Evolutionary conservation across 176 grass and related monocot species (phyloP).

Genomic region (Ananas comosus): DNA sequence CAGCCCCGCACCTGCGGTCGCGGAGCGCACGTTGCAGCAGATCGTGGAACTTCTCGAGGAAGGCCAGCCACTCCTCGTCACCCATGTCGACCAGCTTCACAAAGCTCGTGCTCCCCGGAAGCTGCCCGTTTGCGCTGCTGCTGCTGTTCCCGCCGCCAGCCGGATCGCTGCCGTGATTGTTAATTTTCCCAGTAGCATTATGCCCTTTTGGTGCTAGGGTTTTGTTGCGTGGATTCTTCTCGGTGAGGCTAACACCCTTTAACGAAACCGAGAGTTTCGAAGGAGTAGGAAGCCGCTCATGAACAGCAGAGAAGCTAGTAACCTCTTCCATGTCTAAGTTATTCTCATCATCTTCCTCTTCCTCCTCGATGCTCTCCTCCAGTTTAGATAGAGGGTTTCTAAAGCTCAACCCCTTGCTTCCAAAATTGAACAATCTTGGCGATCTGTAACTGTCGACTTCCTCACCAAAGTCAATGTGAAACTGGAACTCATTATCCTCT

Average conservation of each 20-base stretch:
- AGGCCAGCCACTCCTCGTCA: conserved; percentile 40
- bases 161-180: conserved; percentile 21
- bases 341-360: conserved; percentile 27
- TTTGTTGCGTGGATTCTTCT: background rate
- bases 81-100: conserved; percentile 54
- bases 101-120: conserved; percentile 47
- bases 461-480: conserved; percentile 43
- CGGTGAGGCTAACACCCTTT: conserved; percentile 4
- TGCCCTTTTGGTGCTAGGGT: background rate
- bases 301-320: conserved; percentile 11
- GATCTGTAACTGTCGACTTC: conserved; percentile 25
- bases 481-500: conserved; percentile 38
- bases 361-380: conserved; percentile 37
- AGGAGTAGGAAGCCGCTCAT: conserved; percentile 7
- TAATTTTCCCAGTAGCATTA: conserved; percentile 7
- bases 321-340: background rate
- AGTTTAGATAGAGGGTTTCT: conserved; percentile 46
- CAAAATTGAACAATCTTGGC: conserved; percentile 26
- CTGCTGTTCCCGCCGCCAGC: conserved; percentile 7
- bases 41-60: conserved; percentile 46
- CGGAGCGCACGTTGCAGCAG: conserved; percentile 38
- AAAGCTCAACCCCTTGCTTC: conserved; percentile 26
- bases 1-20: conserved; percentile 5
- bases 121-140: conserved; percentile 49
- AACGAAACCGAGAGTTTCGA: conserved; percentile 12